These are phyloP conservation scores for Fusarium miscanthi DNA, from an alignment of 2,329 filamentous ascomycete species.

Conservation along the genomic window DNA sequence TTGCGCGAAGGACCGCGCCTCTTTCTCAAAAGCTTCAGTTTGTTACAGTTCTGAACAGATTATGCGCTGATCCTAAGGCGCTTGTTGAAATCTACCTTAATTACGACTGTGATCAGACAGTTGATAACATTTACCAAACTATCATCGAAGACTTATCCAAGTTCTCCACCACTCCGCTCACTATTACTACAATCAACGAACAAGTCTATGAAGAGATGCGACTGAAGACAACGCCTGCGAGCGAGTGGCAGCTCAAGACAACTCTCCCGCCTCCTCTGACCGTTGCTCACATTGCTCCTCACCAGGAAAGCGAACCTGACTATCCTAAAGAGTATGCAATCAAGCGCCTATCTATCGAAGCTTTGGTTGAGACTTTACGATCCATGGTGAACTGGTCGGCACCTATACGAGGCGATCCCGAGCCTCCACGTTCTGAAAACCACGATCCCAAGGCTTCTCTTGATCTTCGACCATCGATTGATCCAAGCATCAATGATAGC, in stretches of 20 bases:
- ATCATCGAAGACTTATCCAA: slow-evolving; percentile 94
- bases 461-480: slow-evolving; percentile 70
- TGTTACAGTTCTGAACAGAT: slow-evolving; percentile 82
- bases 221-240: slow-evolving; percentile 66
- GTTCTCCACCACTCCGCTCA: slow-evolving; percentile 82
- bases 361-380: slow-evolving; percentile 85
- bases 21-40: slow-evolving; percentile 93
- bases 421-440: slow-evolving; percentile 45
- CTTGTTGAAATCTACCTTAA: slow-evolving; percentile 97
- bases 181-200: slow-evolving; percentile 80
- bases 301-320: slow-evolving; percentile 71
- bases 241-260: slow-evolving; percentile 89
- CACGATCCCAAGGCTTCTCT: slow-evolving; percentile 53
- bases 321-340: slow-evolving; percentile 90
- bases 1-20: slow-evolving; percentile 88
- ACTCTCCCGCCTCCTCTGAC: slow-evolving; percentile 88
- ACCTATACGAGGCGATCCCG: slow-evolving; percentile 68
- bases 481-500: slow-evolving; percentile 71
- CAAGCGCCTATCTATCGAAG: slow-evolving; percentile 90
- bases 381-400: slow-evolving; percentile 94
- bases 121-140: slow-evolving; percentile 97
- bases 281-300: slow-evolving; percentile 75
- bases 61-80: slow-evolving; percentile 87
- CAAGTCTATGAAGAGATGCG: slow-evolving; percentile 87
- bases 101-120: slow-evolving; percentile 94